A percentile compares a stretch with the other conserved stretches of the same genome.
phyloP scores from a whole-genome alignment of 805 yeast species.

The Candida wancherniae region DNA sequence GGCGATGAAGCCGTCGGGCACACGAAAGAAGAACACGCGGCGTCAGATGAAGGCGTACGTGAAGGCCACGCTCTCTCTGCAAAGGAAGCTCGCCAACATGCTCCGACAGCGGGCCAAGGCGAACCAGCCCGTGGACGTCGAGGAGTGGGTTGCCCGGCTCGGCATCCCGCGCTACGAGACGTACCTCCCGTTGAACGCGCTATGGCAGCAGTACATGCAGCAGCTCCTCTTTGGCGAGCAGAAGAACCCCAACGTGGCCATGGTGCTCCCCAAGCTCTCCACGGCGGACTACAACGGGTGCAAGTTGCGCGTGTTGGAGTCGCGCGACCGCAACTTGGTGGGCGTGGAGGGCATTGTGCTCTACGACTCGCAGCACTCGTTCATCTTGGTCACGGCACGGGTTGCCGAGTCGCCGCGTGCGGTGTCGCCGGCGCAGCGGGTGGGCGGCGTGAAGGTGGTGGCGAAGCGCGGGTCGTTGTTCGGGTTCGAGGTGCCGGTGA shows the following conservation, averaged over 20 bases:
- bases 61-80: constrained; percentile 32
- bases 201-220: constrained; percentile 71
- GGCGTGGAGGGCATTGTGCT: constrained; percentile 72
- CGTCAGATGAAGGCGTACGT: constrained; percentile 41
- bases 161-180: constrained; percentile 42
- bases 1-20: constrained; percentile 8
- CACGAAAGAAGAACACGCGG: constrained; percentile 29
- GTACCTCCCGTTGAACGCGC: constrained; percentile 49
- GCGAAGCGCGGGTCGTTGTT: constrained; percentile 68
- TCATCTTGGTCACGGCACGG: constrained; percentile 53
- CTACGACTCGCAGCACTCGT: constrained; percentile 77
- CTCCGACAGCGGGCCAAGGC: constrained; percentile 28
- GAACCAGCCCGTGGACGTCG: constrained; percentile 18
- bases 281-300: constrained; percentile 83
- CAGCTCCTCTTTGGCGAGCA: constrained; percentile 45
- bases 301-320: constrained; percentile 50
- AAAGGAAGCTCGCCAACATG: constrained; percentile 33
- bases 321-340: constrained; percentile 51
- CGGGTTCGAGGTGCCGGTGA: constrained; percentile 40
- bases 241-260: constrained; percentile 21
- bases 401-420: constrained; percentile 28
- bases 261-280: constrained; percentile 53
- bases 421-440: constrained; percentile 24
- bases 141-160: constrained; percentile 21
- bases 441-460: constrained; percentile 64